A percentile compares a stretch with the other conserved stretches of the same genome.
Conservation (phyloP, 495 filamentous ascomycete species). For the Hyaloscypha variabilis region DNA sequence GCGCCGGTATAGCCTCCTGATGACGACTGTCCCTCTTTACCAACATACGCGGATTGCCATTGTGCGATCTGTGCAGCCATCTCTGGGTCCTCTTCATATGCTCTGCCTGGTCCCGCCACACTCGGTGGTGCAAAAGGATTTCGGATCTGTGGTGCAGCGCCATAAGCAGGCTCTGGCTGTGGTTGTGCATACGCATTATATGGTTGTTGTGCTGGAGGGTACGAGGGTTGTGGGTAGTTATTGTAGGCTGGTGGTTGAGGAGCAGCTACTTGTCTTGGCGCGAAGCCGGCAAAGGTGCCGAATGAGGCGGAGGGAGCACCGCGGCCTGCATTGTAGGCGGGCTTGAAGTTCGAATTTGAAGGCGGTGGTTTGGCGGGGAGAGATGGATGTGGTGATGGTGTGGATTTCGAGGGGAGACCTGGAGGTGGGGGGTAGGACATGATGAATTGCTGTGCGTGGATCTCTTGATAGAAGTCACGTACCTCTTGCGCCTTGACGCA, state of each 20-base stretch:
- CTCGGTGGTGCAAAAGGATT: conserved; percentile 80
- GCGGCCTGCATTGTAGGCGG: conserved; percentile 53
- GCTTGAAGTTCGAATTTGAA: conserved; percentile 58
- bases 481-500: conserved; percentile 54
- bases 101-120: conserved; percentile 37
- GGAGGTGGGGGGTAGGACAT: conserved; percentile 94
- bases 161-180: conserved; percentile 40
- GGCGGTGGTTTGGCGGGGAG: conserved; percentile 82
- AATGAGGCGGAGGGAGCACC: conserved; percentile 31
- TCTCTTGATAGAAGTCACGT: conserved; percentile 47
- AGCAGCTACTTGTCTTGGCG: conserved; percentile 63
- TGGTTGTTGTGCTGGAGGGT: conserved; percentile 32
- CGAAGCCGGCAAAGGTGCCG: conserved; percentile 46
- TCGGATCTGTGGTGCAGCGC: conserved; percentile 57
- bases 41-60: conserved; percentile 90
- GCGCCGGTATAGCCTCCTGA: conserved; percentile 33
- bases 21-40: conserved; percentile 38
- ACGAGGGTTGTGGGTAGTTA: conserved; percentile 29
- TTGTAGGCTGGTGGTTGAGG: conserved; percentile 22
- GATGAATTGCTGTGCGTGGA: conserved; percentile 72
- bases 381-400: conserved; percentile 76
- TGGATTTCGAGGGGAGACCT: conserved; percentile 64
- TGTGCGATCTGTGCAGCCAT: conserved; percentile 92
- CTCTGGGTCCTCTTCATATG: conserved; percentile 68
- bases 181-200: conserved; percentile 41